Evolutionary conservation across 768 basidiomycete genomes (phyloP).

Genomic region (Leccinum boreale): DNA sequence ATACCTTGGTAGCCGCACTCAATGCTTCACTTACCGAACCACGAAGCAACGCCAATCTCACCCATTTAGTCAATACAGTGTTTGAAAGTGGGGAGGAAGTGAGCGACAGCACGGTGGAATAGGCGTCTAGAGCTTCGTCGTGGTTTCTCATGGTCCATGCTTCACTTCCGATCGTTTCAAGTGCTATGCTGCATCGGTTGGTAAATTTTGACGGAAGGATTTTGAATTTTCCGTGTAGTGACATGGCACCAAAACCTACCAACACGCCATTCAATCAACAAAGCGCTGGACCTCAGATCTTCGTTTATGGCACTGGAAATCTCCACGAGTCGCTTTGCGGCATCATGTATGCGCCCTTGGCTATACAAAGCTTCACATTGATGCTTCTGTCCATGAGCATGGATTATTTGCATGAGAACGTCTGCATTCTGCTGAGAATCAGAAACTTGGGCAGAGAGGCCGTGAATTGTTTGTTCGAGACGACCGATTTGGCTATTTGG

Average conservation of each 20-base stretch:
- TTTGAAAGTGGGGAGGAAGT: not conserved
- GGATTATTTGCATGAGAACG: not conserved
- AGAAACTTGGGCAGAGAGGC: not conserved
- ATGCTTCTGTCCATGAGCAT: not conserved
- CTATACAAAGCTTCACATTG: slow-evolving; percentile 5
- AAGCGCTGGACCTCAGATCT: not conserved
- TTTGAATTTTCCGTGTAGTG: not conserved
- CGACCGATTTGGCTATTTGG: not conserved
- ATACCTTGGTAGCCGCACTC: not conserved
- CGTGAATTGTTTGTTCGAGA: not conserved
- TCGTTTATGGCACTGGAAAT: not conserved
- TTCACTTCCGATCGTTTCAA: not conserved
- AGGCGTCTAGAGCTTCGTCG: not conserved
- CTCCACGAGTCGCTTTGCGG: not conserved
- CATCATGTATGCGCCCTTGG: not conserved
- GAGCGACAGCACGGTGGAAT: not conserved
- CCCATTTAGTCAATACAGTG: not conserved
- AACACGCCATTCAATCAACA: not conserved
- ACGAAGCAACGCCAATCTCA: not conserved
- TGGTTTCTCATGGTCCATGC: not conserved
- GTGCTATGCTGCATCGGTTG: not conserved
- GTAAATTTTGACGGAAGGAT: not conserved
- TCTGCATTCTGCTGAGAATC: not conserved
- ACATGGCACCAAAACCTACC: not conserved
- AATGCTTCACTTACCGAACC: not conserved